Evolutionary conservation across 768 basidiomycete species (phyloP), one percentile per base, ranked within the genome.

Genomic region (Boletus rex-veris): DNA sequence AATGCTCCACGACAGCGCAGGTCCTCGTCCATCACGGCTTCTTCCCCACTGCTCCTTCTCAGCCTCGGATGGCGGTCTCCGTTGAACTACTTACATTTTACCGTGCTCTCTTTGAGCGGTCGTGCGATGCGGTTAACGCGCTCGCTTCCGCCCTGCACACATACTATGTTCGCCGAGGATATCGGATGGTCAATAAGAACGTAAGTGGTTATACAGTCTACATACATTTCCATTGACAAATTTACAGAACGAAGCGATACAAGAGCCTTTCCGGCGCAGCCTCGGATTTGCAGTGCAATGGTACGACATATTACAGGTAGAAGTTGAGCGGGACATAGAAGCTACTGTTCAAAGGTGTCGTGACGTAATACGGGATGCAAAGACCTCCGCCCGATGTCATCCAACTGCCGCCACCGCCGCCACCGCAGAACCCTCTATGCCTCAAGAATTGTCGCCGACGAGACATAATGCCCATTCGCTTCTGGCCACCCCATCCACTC

Each of bases 241-340:
- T 8, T 30, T 14, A 14, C 44, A 9, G 24, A 12, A 14, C 0
- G 16, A 51, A 0, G 7, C 24, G 1, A 9, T 52, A 0, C 51
- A 53, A 10, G 38, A 53, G n/a, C 67, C 73, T 0, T 75, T 75
- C 48, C 61, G 68, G 0, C 55, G 52, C 0, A 50, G 69, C 2
- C 54, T 73, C 7, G 46, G 56, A 19, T 21, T 53, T 2, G 65
- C 69, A 0, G 53, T 73, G 0, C 68, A 68, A 3, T 74, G 71
- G 73, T 68, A 60, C 9, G 60, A 71, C 21, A 54, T 60, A 0
- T 53, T 73, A 0, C 48, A 56, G 0, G 38, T 55, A 0, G 40
- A 40, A 8, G 36, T 70, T 2, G 64, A 72, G 5, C 8, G 6
- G 6, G 1, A 31, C 1, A 15, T 35, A 0, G 55, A 56, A 14